Evolutionary conservation across 2,329 filamentous ascomycete genomes (phyloP).

Genomic region (Decorospora gaudefroyi): DNA sequence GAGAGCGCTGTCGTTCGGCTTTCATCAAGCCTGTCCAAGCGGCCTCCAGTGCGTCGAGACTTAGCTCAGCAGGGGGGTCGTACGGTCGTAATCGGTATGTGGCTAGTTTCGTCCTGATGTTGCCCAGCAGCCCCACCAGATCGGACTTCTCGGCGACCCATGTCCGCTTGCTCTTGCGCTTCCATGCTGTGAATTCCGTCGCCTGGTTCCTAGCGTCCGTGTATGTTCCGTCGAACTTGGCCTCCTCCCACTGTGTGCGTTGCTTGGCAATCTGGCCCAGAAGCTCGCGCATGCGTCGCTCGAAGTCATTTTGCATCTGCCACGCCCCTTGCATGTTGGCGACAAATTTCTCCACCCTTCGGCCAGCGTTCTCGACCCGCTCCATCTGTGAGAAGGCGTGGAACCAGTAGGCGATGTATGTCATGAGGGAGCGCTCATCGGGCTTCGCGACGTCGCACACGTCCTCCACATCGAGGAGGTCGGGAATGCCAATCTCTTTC

Average conservation of each 20-base stretch:
- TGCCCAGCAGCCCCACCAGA: conserved; percentile 86
- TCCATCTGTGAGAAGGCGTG: conserved; percentile 99
- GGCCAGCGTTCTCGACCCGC: conserved; percentile 94
- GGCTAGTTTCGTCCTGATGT: conserved; percentile 98
- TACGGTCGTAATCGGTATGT: conserved; percentile 93
- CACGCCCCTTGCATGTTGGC: conserved; percentile 98
- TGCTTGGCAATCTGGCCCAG: conserved; percentile 75
- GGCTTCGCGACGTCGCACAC: conserved; percentile 96
- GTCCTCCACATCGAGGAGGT: conserved; percentile 94
- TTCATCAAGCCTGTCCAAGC: conserved; percentile 81
- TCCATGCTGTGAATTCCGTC: conserved; percentile 81
- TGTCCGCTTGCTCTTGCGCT: conserved; percentile 83
- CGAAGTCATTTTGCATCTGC: conserved; percentile 98
- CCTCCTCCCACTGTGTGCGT: conserved; percentile 73
- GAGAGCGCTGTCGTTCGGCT: conserved; percentile 84
- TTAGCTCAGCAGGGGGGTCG: conserved; percentile 82
- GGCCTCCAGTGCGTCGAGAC: conserved; percentile 77
- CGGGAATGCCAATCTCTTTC: conserved; percentile 95
- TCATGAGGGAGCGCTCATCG: conserved; percentile 97
- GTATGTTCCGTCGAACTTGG: conserved; percentile 90
- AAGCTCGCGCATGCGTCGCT: conserved; percentile 84
- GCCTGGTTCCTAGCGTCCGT: conserved; percentile 88
- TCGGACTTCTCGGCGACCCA: conserved; percentile 99
- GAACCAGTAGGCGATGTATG: conserved; percentile 99
- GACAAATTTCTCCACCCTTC: conserved; percentile 96